Evolutionary conservation across 495 filamentous ascomycete genomes (phyloP).

Genomic region (Tuber umbilicatum): DNA sequence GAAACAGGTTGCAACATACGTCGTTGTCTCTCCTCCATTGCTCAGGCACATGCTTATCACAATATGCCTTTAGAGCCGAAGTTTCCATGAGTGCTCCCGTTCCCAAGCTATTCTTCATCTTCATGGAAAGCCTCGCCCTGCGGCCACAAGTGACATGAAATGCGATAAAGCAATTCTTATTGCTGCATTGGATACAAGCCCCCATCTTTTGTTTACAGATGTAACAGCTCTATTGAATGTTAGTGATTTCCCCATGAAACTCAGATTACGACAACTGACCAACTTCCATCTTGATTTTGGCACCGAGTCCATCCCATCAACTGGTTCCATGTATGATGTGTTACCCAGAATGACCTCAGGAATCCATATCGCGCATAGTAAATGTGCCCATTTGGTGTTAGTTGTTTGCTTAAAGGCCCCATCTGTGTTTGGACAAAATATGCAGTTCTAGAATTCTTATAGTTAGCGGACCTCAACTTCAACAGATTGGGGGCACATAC

Average conservation of each 20-base stretch:
- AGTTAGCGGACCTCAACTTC: background rate
- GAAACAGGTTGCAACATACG: conserved; percentile 45
- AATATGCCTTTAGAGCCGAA: conserved; percentile 86
- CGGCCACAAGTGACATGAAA: conserved; percentile 97
- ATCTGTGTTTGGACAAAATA: conserved; percentile 96
- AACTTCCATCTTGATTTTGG: conserved; percentile 89
- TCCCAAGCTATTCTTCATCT: conserved; percentile 90
- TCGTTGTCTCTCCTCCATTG: conserved; percentile 85
- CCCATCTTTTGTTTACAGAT: conserved; percentile 97
- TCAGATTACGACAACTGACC: conserved; percentile 18
- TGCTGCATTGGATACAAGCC: conserved; percentile 95
- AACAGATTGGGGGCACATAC: conserved; percentile 48
- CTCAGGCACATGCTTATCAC: conserved; percentile 87
- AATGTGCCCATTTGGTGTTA: conserved; percentile 88
- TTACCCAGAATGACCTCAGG: conserved; percentile 95
- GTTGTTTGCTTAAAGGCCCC: conserved; percentile 98
- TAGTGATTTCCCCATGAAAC: background rate
- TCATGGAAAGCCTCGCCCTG: conserved; percentile 77
- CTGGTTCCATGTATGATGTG: conserved; percentile 92
- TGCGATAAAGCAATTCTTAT: conserved; percentile 94
- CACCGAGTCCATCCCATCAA: conserved; percentile 95
- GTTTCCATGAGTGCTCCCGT: conserved; percentile 74
- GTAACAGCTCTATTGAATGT: conserved; percentile 62
- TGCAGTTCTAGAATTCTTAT: conserved; percentile 60
- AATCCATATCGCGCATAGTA: conserved; percentile 97